phyloP scores from a whole-genome alignment of 2,329 filamentous ascomycete genomes.

The Pseudogymnoascus sp. region DNA sequence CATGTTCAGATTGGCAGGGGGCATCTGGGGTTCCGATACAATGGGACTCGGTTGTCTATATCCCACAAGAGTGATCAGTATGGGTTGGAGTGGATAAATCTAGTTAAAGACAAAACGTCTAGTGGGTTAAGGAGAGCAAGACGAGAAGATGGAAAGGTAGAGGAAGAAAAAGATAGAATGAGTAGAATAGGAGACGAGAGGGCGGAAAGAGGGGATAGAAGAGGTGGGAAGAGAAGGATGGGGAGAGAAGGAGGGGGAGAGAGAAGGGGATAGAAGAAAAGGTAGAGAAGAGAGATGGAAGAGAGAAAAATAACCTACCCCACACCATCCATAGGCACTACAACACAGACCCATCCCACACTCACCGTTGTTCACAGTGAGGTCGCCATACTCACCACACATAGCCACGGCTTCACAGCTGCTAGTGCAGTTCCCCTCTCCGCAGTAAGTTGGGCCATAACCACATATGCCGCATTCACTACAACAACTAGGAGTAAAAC shows the following conservation, averaged over 20 bases:
- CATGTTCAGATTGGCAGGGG: not conserved
- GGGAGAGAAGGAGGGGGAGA: not conserved
- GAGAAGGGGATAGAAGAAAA: not conserved
- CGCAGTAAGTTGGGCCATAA: constrained; percentile 17
- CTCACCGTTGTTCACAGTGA: constrained; percentile 12
- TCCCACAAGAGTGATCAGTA: not conserved
- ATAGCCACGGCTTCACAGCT: constrained; percentile 26
- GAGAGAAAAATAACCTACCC: constrained; percentile 10
- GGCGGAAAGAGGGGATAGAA: not conserved
- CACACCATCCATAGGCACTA: constrained; percentile 17
- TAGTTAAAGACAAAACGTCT: not conserved
- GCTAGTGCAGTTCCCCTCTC: constrained; percentile 19
- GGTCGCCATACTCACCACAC: constrained; percentile 23
- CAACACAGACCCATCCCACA: constrained; percentile 28
- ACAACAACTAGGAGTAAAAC: not conserved
- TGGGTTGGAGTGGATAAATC: not conserved
- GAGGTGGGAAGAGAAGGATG: too few species aligned
- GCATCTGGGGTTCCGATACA: not conserved
- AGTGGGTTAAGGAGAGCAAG: not conserved
- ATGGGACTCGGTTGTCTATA: not conserved
- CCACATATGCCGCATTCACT: constrained; percentile 10
- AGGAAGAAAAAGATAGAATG: not conserved
- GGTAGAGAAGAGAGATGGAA: not conserved
- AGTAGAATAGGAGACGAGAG: too few species aligned
- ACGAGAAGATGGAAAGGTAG: not conserved